A percentile compares a stretch with the other conserved stretches of the same genome.
phyloP scores from a whole-genome alignment of 1,284 basidiomycete genomes.

The Cryptococcus wingfieldii region DNA sequence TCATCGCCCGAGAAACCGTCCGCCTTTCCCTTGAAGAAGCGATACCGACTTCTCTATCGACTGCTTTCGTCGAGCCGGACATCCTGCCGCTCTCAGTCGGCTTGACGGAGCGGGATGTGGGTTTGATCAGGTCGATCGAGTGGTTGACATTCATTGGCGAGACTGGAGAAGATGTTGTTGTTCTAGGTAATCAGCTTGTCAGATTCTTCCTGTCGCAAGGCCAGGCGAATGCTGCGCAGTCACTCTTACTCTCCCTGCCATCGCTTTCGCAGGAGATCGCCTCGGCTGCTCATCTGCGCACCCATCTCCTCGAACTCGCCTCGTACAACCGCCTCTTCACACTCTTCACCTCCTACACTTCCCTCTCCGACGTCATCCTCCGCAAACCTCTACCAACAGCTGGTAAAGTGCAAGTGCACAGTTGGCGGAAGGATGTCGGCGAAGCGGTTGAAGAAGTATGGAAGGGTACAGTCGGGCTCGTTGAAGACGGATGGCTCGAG shows the following conservation, averaged over 20 bases:
- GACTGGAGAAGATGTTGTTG: conserved; percentile 72
- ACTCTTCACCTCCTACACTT: conserved; percentile 35
- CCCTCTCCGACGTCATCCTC: conserved; percentile 34
- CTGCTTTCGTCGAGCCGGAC: conserved; percentile 38
- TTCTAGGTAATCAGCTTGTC: conserved; percentile 77
- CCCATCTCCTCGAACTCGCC: conserved; percentile 32
- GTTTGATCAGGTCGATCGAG: conserved; percentile 81
- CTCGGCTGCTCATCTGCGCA: conserved; percentile 58
- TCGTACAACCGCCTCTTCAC: conserved; percentile 28
- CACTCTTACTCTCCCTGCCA: conserved; percentile 64
- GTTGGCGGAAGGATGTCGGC: conserved; percentile 26
- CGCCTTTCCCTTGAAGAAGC: conserved; percentile 69
- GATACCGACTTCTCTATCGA: conserved; percentile 51
- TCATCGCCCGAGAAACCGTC: conserved; percentile 76
- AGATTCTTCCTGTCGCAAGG: conserved; percentile 79
- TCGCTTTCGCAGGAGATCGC: conserved; percentile 12
- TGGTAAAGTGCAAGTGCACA: conserved; percentile 33
- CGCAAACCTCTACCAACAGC: conserved; percentile 29
- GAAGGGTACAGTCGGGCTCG: conserved; percentile 45
- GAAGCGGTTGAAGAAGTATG: conserved; percentile 47
- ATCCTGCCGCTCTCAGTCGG: conserved; percentile 55
- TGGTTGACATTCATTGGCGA: conserved; percentile 80
- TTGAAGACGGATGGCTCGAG: conserved; percentile 52
- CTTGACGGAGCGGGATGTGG: conserved; percentile 53
- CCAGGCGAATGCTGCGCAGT: conserved; percentile 65